Percentiles rank a stretch among this genome's conserved stretches.
Evolutionary conservation across 164 flowering plant genomes (phyloP).

Genomic region (Nymphaea colorata): DNA sequence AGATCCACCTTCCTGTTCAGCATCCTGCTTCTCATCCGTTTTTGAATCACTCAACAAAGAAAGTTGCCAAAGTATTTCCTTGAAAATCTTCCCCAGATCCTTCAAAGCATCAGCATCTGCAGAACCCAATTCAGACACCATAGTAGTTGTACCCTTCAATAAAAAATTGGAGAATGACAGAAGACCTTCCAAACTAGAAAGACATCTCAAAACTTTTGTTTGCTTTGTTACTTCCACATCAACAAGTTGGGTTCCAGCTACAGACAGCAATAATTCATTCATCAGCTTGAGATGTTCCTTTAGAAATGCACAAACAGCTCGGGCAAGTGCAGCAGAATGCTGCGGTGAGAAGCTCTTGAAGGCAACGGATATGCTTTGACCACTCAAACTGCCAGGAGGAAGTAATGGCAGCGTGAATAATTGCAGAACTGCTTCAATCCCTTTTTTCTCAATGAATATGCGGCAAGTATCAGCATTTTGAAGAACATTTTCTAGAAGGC

Average conservation of each 20-base stretch:
- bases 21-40: slow-evolving; percentile 50
- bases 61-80: slow-evolving; percentile 76
- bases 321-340: slow-evolving; percentile 71
- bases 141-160: slow-evolving; percentile 52
- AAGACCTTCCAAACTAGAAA: slow-evolving; percentile 69
- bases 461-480: slow-evolving; percentile 90
- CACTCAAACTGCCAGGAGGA: slow-evolving; percentile 59
- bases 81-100: slow-evolving; percentile 60
- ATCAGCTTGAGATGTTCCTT: slow-evolving; percentile 57
- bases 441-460: slow-evolving; percentile 81
- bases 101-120: slow-evolving; percentile 78
- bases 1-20: slow-evolving; percentile 40
- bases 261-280: slow-evolving; percentile 36
- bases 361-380: slow-evolving; percentile 60
- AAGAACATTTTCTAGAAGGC: slow-evolving; percentile 80
- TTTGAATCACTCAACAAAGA: slow-evolving; percentile 58
- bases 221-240: slow-evolving; percentile 36
- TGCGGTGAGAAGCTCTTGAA: slow-evolving; percentile 81
- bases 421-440: slow-evolving; percentile 78
- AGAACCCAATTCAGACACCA: slow-evolving; percentile 64
- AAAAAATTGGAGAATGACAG: slow-evolving; percentile 53
- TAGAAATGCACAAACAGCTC: slow-evolving; percentile 54
- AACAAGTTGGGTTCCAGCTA: slow-evolving; percentile 46
- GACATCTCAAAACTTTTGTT: slow-evolving; percentile 37
- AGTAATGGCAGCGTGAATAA: slow-evolving; percentile 53